phyloP scores from a whole-genome alignment of 1,284 basidiomycete genomes.

The Lentinus polychrous region DNA sequence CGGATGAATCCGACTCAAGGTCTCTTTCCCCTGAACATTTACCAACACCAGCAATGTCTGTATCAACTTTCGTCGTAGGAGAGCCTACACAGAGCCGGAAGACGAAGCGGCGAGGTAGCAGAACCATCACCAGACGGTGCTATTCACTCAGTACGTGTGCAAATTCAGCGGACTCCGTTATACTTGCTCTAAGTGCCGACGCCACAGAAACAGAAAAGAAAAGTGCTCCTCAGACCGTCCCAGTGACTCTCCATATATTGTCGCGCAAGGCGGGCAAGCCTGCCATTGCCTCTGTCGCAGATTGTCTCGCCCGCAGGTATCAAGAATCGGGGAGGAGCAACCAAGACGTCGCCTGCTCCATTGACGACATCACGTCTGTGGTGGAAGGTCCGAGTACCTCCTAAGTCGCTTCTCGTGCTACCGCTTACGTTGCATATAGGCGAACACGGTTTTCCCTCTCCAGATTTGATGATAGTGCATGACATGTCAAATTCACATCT shows the following conservation, averaged over 20 bases:
- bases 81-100: conserved; percentile 15
- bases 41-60: conserved; percentile 24
- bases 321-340: conserved; percentile 5
- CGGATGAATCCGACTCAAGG: conserved; percentile 58
- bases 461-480: conserved; percentile 72
- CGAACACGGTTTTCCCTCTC: conserved; percentile 46
- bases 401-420: conserved; percentile 19
- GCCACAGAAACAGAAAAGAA: conserved; percentile 7
- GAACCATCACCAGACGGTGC: conserved; percentile 18
- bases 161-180: not conserved
- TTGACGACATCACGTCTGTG: conserved; percentile 39
- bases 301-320: conserved; percentile 10
- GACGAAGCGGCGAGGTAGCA: conserved; percentile 10
- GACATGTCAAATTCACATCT: conserved; percentile 33
- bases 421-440: conserved; percentile 18
- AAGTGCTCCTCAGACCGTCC: not conserved
- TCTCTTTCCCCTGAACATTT: conserved; percentile 44
- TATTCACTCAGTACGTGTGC: not conserved
- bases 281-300: conserved; percentile 28
- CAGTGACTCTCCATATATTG: conserved; percentile 27
- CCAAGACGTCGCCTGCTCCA: conserved; percentile 29
- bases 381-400: conserved; percentile 47
- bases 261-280: conserved; percentile 32
- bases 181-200: not conserved
- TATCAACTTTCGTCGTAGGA: conserved; percentile 32